Percentiles rank a stretch among this genome's conserved stretches.
Evolutionary conservation across 495 filamentous ascomycete genomes (phyloP).

Genomic region (Xylaria flabelliformis): DNA sequence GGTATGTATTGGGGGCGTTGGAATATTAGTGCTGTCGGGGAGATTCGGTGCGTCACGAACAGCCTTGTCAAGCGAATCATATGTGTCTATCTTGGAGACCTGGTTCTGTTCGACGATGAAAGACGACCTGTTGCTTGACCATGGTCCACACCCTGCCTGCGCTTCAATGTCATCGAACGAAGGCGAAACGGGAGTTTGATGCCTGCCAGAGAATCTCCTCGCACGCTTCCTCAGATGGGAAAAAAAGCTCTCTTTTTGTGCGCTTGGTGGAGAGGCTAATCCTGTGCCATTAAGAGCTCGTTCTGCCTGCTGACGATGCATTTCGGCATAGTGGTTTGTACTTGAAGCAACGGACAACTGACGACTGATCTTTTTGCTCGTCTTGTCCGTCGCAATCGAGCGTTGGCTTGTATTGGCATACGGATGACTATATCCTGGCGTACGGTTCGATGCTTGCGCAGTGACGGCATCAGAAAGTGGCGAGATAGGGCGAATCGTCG

Average conservation of each 20-base stretch:
- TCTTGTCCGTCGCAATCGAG: constrained; percentile 59
- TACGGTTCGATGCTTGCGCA: constrained; percentile 72
- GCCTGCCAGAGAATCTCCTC: constrained; percentile 87
- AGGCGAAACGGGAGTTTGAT: constrained; percentile 76
- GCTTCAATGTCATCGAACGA: constrained; percentile 83
- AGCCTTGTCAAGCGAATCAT: constrained; percentile 78
- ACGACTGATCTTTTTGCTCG: constrained; percentile 90
- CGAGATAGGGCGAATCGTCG: constrained; percentile 93
- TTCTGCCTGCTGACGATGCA: constrained; percentile 90
- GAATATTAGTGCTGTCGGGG: constrained; percentile 62
- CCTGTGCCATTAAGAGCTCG: constrained; percentile 84
- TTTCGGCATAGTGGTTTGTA: constrained; percentile 84
- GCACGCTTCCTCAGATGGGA: constrained; percentile 96
- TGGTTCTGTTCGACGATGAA: constrained; percentile 75
- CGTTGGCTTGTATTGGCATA: constrained; percentile 41
- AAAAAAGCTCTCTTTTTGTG: constrained; percentile 93
- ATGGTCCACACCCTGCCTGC: constrained; percentile 88
- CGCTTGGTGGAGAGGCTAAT: constrained; percentile 66
- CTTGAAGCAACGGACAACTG: constrained; percentile 96
- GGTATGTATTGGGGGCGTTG: constrained; percentile 60
- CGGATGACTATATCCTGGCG: constrained; percentile 57
- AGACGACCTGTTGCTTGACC: constrained; percentile 82
- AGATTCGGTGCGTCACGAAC: constrained; percentile 73
- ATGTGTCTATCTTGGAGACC: constrained; percentile 65
- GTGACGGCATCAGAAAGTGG: constrained; percentile 91